Conservation (phyloP, 164 flowering plant genomes). For the Euptelea pleiosperma region DNA sequence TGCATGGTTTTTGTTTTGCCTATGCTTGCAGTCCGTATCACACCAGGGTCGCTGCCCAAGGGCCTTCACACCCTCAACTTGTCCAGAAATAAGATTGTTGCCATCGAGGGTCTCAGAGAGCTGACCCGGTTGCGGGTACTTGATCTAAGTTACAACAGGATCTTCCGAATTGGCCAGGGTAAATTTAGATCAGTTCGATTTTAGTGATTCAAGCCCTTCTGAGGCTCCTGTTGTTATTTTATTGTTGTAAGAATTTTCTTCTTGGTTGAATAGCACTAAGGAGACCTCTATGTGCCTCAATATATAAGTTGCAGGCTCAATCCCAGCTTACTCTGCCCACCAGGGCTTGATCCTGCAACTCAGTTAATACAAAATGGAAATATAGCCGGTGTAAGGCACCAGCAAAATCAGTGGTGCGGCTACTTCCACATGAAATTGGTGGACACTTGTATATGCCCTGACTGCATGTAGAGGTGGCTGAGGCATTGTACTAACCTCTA, state of each 20-base stretch:
- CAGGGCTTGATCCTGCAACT: no score
- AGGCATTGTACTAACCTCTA: neutral
- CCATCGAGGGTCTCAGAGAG: slow-evolving; percentile 90
- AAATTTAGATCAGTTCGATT: slow-evolving; percentile 13
- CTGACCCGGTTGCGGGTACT: slow-evolving; percentile 65
- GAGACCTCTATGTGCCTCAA: no score
- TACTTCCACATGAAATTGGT: neutral
- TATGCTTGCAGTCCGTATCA: slow-evolving; percentile 59
- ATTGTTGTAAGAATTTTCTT: no score
- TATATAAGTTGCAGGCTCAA: no score
- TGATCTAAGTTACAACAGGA: slow-evolving; percentile 86
- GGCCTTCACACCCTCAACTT: slow-evolving; percentile 79
- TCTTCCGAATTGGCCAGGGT: slow-evolving; percentile 86
- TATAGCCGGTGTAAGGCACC: no score
- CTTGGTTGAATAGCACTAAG: neutral
- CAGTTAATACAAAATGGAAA: no score
- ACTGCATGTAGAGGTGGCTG: neutral
- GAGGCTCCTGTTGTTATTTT: no score
- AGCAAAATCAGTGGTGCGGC: no score
- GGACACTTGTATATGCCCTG: neutral
- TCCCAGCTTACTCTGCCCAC: no score
- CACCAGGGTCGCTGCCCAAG: slow-evolving; percentile 82
- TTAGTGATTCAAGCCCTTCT: no score
- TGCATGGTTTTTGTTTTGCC: slow-evolving; percentile 3
- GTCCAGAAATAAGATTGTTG: slow-evolving; percentile 80